A percentile compares a stretch with the other conserved stretches of the same genome.
Evolutionary conservation across 2,329 filamentous ascomycete genomes (phyloP).

Genomic region (Tympanopsis confertula): DNA sequence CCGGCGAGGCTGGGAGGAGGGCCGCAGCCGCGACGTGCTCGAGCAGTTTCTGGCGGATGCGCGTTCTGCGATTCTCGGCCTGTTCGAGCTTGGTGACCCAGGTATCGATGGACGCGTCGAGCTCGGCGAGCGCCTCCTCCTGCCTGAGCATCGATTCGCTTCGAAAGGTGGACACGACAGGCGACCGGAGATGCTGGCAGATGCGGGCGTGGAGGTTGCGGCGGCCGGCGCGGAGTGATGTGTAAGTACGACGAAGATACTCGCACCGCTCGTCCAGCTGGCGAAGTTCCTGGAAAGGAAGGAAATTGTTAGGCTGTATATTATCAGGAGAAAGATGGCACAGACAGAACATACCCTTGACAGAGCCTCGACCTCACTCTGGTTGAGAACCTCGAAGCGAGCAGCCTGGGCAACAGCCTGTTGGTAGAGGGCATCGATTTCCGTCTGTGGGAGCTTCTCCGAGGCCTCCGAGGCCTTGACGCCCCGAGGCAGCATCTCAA

Average conservation of each 20-base stretch:
- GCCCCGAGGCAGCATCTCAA: slow-evolving; percentile 49
- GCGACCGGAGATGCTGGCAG: slow-evolving; percentile 64
- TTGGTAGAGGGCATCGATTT: slow-evolving; percentile 38
- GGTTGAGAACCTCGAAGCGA: slow-evolving; percentile 51
- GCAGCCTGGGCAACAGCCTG: slow-evolving; percentile 52
- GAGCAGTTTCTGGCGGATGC: slow-evolving; percentile 67
- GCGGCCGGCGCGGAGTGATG: slow-evolving; percentile 61
- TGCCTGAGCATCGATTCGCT: slow-evolving; percentile 67
- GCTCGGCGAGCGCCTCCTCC: slow-evolving; percentile 66
- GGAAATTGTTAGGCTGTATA: slow-evolving; percentile 3
- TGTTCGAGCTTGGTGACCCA: slow-evolving; percentile 73
- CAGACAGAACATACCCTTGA: slow-evolving; percentile 37
- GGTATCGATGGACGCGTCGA: slow-evolving; percentile 69
- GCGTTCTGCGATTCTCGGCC: slow-evolving; percentile 64
- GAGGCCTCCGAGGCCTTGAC: slow-evolving; percentile 39
- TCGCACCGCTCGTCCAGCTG: slow-evolving; percentile 68
- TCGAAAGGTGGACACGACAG: slow-evolving; percentile 60
- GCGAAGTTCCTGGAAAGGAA: slow-evolving; percentile 47
- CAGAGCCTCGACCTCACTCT: slow-evolving; percentile 51
- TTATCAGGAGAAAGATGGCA: background rate
- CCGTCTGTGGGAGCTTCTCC: slow-evolving; percentile 30
- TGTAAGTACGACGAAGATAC: slow-evolving; percentile 67
- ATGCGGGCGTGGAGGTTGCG: slow-evolving; percentile 68
- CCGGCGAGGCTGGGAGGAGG: slow-evolving; percentile 26
- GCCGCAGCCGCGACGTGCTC: slow-evolving; percentile 69